Evolutionary conservation across 1,284 basidiomycete genomes (phyloP).

Genomic region (Vanrija humicola): DNA sequence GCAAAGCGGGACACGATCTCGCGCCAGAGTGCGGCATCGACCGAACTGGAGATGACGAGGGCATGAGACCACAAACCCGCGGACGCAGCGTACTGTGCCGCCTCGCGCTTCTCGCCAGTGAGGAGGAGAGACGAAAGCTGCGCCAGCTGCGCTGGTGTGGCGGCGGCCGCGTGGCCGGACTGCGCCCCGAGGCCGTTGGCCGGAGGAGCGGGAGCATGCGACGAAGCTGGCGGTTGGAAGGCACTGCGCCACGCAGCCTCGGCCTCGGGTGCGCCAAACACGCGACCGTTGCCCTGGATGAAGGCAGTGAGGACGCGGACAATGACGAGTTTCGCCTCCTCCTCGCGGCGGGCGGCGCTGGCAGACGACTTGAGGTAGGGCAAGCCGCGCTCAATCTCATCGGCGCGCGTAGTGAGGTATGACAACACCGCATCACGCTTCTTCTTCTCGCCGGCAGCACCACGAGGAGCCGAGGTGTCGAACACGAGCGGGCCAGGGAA

Average conservation of each 20-base stretch:
- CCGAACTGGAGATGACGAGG: slow-evolving; percentile 85
- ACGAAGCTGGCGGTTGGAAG: slow-evolving; percentile 56
- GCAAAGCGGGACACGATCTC: slow-evolving; percentile 85
- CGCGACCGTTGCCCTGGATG: slow-evolving; percentile 78
- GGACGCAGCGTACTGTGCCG: slow-evolving; percentile 82
- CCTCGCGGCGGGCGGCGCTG: slow-evolving; percentile 54
- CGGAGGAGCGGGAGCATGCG: slow-evolving; percentile 16
- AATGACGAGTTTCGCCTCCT: slow-evolving; percentile 73
- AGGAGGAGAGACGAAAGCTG: slow-evolving; percentile 74
- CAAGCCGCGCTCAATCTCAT: slow-evolving; percentile 71
- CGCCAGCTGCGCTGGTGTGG: slow-evolving; percentile 59
- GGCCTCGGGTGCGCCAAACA: slow-evolving; percentile 70
- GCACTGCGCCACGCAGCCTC: slow-evolving; percentile 64
- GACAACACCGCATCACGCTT: slow-evolving; percentile 74
- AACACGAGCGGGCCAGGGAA: slow-evolving; percentile 84
- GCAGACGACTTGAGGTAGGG: slow-evolving; percentile 61
- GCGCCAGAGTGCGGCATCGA: slow-evolving; percentile 91
- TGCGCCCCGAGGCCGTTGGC: slow-evolving; percentile 23
- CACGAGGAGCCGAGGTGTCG: slow-evolving; percentile 62
- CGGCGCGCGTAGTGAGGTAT: slow-evolving; percentile 69
- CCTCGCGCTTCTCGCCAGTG: slow-evolving; percentile 77
- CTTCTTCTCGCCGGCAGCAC: slow-evolving; percentile 63
- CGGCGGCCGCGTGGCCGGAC: slow-evolving; percentile 19
- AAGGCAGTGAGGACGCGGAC: slow-evolving; percentile 70
- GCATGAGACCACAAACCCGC: slow-evolving; percentile 94